Evolutionary conservation across 768 basidiomycete genomes (phyloP), one percentile per base, ranked within the genome.

Genomic region (Rhodotorula kratochvilovae): DNA sequence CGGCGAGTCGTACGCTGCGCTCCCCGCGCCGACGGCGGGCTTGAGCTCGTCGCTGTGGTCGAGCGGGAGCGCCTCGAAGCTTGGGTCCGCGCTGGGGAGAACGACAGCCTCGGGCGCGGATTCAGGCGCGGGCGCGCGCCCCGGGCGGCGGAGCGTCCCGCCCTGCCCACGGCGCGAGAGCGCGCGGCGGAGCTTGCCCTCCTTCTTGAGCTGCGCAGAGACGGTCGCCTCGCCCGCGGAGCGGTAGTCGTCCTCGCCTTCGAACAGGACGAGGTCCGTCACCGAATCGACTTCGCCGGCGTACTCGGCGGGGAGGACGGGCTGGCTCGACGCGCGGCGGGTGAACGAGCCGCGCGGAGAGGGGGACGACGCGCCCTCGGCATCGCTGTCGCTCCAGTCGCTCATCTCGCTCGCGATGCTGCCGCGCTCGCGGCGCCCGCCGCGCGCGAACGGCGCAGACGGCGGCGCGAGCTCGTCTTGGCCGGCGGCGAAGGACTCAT

Each of bases 211-310:
- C 42, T 79, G 80, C 39, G 80, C 78, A 62, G 84, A 87, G 35
- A 91, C 81, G 69, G 81, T 79, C 16, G 77, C 81, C 74, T 90
- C 89, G 3, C 86, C 86, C 29, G 86, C 79, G 25, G 82, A 80
- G 23, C 84, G 81, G 69, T 89, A 86, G 66, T 82, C 82, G 54
- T 87, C 82, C 71, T 91, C 90, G 35, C 89, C 89, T 70, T 90
- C 88, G 76, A 90, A 91, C 76, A 90, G 88, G 10, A 89, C 89
- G 68, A 88, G 80, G 73, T 90, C 88, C 10, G 88, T 80, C 2
- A 85, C 83, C n/a, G 80, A 78, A 33, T 81, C 78, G 36, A 71
- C 43, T 19, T 64, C 39, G 19, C 58, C 67, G 27, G 48, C 66
- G 29, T 43, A 59, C 19, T 59, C 58, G 25, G 23, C 57, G 8